Base-by-base conservation (phyloP, 345 rosid genomes). In the Camelina neglecta region DNA sequence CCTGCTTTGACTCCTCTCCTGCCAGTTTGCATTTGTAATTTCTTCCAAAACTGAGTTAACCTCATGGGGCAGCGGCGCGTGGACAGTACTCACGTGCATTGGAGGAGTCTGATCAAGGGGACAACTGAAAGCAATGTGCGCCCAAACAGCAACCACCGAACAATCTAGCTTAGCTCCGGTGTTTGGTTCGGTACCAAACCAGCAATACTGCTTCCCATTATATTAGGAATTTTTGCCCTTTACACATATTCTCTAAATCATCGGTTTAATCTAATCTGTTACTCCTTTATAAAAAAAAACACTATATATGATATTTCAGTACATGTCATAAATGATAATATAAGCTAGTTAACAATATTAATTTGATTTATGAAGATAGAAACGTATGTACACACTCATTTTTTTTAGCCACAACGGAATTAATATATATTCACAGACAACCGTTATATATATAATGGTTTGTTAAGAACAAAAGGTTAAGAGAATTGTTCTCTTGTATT, bases 1-100 rank as follows among this genome's bases (percentile, higher is more conserved):
- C 23, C 67, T 45, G 26, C 23, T 66, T 71, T 78, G 84, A 78
- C 84, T 57, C 21, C 67, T 71, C 69, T 74, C 73, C 63, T 67
- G 78, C 79, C 58, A 31, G 78, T 68, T 74, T 67, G 79, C 47
- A 56, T 57, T 69, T 75, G 69, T 51, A 41, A 26, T 29, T 20
- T 68, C 21, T 33, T 60, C 26, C 20, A 29, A 38, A 39, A 7
- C 56, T 41, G 24, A 55, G 31, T 6, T 15, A 65, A 47, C 58
- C 10, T 23, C 36, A 50, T 11, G 75, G 78, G 71, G 59, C 72
- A 74, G 60, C 9, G 77, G 58, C 29, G 72, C 58, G 77, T 65
- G 71, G 45, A n/a, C 36, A 56, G 20, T 20, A 74, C 60, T 62
- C 23, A 50, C 60, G 38, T 68, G 41, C 39, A 23, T 23, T 10